Percentiles rank a stretch among this genome's conserved stretches.
These are phyloP conservation scores for Chlorociboria aeruginascens DNA, from an alignment of 495 filamentous ascomycete species.

Conservation along the genomic window DNA sequence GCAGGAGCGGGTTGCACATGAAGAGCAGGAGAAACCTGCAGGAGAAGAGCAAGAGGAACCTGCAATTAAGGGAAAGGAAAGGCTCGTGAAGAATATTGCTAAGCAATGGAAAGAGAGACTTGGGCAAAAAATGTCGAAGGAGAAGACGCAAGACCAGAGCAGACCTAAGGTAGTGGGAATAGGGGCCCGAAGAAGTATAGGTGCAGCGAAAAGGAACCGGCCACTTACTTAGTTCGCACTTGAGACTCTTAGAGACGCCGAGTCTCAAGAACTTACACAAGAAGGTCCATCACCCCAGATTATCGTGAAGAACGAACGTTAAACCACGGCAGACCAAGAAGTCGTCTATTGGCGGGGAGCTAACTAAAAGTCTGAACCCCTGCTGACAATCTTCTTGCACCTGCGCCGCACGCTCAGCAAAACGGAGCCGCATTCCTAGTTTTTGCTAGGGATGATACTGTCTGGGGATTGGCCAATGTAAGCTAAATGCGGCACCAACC, in stretches of 20 bases:
- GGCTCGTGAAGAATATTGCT: constrained; percentile 5
- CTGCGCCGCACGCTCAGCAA: constrained; percentile 1
- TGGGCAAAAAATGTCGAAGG: constrained; percentile 6
- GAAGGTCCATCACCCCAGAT: constrained; percentile 1
- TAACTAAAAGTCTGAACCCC: too few relatives aligned
- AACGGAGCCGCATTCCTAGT: constrained; percentile 10
- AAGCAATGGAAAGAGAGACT: constrained; percentile 9
- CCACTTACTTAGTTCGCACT: constrained; percentile 10
- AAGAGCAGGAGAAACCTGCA: constrained; percentile 8
- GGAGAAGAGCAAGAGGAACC: constrained; percentile 9
- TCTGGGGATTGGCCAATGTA: constrained; percentile 7
- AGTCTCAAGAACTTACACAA: constrained; percentile 9
- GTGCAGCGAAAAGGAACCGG: constrained; percentile 5
- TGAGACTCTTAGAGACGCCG: constrained; percentile 10
- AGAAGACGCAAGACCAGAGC: constrained; percentile 5
- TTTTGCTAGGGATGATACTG: not conserved
- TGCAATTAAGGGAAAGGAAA: constrained; percentile 8
- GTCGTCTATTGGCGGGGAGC: too few relatives aligned
- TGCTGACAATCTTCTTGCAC: too few relatives aligned
- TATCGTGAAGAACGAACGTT: constrained; percentile 5
- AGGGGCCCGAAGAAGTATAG: constrained; percentile 1
- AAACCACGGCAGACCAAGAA: constrained; percentile 7
- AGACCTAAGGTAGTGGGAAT: constrained; percentile 7
- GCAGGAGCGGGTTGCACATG: constrained; percentile 4
- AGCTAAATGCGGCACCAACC: constrained; percentile 11